Evolutionary conservation across 2,329 filamentous ascomycete genomes (phyloP).

Genomic region (Pseudogymnoascus sp.): DNA sequence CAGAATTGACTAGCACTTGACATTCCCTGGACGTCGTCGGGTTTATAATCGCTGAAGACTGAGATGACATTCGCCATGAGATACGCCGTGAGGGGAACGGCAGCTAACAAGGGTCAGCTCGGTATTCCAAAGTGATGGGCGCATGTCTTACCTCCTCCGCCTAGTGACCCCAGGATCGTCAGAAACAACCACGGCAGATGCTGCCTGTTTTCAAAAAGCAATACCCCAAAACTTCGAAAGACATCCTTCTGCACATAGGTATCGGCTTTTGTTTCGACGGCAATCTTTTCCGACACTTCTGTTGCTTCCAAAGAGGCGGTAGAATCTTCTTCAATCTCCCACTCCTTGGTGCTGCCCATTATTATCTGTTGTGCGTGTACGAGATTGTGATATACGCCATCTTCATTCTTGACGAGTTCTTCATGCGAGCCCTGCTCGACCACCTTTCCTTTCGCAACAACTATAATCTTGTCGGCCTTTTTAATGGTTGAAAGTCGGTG

Average conservation of each 20-base stretch:
- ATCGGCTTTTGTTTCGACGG: slow-evolving; percentile 15
- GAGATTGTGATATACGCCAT: slow-evolving; percentile 58
- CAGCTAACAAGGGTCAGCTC: slow-evolving; percentile 21
- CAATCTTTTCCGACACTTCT: slow-evolving; percentile 23
- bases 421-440: slow-evolving; percentile 71
- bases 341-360: slow-evolving; percentile 30
- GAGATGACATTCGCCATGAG: slow-evolving; percentile 46
- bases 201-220: slow-evolving; percentile 47
- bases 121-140: neutral
- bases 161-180: slow-evolving; percentile 35
- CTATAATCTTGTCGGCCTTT: slow-evolving; percentile 70
- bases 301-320: slow-evolving; percentile 30
- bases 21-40: slow-evolving; percentile 15
- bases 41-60: slow-evolving; percentile 32
- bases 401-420: slow-evolving; percentile 50
- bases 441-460: slow-evolving; percentile 61
- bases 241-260: slow-evolving; percentile 34
- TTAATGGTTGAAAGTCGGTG: slow-evolving; percentile 68
- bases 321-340: slow-evolving; percentile 16
- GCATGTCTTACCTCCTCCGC: slow-evolving; percentile 18
- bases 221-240: slow-evolving; percentile 43
- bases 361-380: slow-evolving; percentile 55
- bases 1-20: slow-evolving; percentile 30
- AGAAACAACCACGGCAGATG: slow-evolving; percentile 43
- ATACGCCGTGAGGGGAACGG: slow-evolving; percentile 43